phyloP scores from a whole-genome alignment of 345 rosid species.

The Ceriops zippeliana region DNA sequence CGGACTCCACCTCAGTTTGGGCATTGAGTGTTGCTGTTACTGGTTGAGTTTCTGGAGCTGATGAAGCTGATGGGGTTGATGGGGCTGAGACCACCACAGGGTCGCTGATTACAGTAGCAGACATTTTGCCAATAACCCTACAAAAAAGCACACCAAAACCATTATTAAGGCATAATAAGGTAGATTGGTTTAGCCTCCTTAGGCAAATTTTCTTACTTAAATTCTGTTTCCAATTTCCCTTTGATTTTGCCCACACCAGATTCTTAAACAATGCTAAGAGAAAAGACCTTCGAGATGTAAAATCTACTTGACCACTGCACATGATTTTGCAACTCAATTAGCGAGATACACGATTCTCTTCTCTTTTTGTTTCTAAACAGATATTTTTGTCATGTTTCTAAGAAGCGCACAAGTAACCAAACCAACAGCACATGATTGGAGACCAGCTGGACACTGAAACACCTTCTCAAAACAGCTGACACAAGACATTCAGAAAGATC shows the following conservation, averaged over 20 bases:
- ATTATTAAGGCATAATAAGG: background rate
- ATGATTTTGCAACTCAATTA: background rate
- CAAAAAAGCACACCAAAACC: constrained; percentile 8
- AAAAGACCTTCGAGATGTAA: background rate
- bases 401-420: no score
- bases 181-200: background rate
- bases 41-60: constrained; percentile 50
- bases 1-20: constrained; percentile 55
- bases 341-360: background rate
- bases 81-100: constrained; percentile 38
- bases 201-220: no score
- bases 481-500: background rate
- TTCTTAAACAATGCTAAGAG: no score
- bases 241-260: no score
- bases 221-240: no score
- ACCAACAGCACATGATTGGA: background rate
- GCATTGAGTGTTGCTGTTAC: constrained; percentile 28
- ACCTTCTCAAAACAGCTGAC: background rate
- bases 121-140: constrained; percentile 50
- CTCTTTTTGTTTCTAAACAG: background rate
- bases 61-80: constrained; percentile 42
- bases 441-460: constrained; percentile 5
- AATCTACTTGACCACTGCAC: background rate
- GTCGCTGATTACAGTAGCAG: constrained; percentile 61
- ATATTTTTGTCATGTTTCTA: no score